Base-by-base conservation (phyloP, 768 basidiomycete genomes). In the Leccinellum luteum region DNA sequence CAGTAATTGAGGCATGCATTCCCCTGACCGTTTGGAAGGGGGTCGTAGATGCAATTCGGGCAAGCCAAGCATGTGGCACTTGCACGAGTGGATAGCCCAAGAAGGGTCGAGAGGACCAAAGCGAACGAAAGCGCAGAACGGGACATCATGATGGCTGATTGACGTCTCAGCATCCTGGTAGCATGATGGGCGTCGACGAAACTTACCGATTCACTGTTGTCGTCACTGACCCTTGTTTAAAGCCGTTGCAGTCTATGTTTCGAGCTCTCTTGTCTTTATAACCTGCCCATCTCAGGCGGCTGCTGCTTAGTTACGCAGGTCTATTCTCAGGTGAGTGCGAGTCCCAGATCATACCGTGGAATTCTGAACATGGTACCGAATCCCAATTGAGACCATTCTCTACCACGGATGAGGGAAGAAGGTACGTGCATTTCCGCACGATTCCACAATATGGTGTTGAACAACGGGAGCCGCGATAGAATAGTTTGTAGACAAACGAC, bases 31-130 rank as follows among this genome's bases (percentile, higher is more conserved):
- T 51, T 50, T 6, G 35, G 48, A 19, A 58, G 48, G 21, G 30
- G 48, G 14, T 57, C 56, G 8, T 57, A 51, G 28, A 58, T 43
- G 48, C 58, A 60, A 28, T 53, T 60, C 7, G 41, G 25, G 35
- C 51, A 60, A 12, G 59, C 51, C 7, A 41, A 15, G 21, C 59
- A 60, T 13, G 0, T 9, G 3, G 57, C 52, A 7, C 28, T 30
- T n/a, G 45, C 41, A 30, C 32, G 31, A 3, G 31, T 35, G 21
- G 56, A 44, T 15, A 59, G 13, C 21, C 41, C 55, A 2, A 5
- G 49, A 12, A 59, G 38, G 38, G 13, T 34, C 34, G 48, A 34
- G 27, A 56, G 21, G 31, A 56, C 1, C 8, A 56, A 35, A 27
- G 27, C 31, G 10, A 45, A 7, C 7, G 44, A 45, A 12, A 47